phyloP scores from a whole-genome alignment of 768 basidiomycete species.

The Lactarius trivialis region DNA sequence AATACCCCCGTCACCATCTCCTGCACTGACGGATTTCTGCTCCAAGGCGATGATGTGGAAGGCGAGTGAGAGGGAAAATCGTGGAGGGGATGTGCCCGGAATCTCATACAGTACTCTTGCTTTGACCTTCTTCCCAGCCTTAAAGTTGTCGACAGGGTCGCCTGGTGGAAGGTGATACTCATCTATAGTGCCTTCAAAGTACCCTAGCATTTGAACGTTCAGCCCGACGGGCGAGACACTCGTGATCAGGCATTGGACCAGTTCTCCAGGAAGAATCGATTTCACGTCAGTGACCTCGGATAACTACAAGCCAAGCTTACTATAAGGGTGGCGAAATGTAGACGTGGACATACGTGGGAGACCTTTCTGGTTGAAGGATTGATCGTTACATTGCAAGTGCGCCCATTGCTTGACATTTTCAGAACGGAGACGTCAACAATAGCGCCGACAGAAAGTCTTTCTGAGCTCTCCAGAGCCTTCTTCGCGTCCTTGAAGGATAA shows the following conservation, averaged over 20 bases:
- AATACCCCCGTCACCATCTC: conserved; percentile 29
- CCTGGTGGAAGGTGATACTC: conserved; percentile 61
- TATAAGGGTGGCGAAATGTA: background rate
- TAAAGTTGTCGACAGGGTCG: conserved; percentile 39
- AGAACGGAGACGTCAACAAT: conserved; percentile 61
- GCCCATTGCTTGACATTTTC: conserved; percentile 67
- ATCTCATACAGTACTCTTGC: conserved; percentile 81
- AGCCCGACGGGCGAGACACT: conserved; percentile 66
- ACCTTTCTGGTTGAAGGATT: conserved; percentile 44
- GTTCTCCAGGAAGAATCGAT: conserved; percentile 79
- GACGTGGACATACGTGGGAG: conserved; percentile 43
- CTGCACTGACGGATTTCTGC: conserved; percentile 31
- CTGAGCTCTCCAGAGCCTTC: conserved; percentile 31
- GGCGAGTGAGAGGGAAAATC: conserved; percentile 73
- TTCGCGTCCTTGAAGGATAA: conserved; percentile 68
- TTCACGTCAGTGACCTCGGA: conserved; percentile 72
- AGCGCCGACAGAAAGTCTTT: conserved; percentile 53
- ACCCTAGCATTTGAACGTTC: conserved; percentile 84
- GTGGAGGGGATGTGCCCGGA: conserved; percentile 59
- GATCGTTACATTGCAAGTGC: conserved; percentile 65
- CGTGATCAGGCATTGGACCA: conserved; percentile 80
- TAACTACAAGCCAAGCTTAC: conserved; percentile 37
- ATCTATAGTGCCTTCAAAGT: conserved; percentile 88
- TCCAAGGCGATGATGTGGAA: conserved; percentile 62
- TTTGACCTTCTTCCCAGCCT: conserved; percentile 70